Evolutionary conservation across 495 filamentous ascomycete genomes (phyloP).

Genomic region (Xylaria longipes): DNA sequence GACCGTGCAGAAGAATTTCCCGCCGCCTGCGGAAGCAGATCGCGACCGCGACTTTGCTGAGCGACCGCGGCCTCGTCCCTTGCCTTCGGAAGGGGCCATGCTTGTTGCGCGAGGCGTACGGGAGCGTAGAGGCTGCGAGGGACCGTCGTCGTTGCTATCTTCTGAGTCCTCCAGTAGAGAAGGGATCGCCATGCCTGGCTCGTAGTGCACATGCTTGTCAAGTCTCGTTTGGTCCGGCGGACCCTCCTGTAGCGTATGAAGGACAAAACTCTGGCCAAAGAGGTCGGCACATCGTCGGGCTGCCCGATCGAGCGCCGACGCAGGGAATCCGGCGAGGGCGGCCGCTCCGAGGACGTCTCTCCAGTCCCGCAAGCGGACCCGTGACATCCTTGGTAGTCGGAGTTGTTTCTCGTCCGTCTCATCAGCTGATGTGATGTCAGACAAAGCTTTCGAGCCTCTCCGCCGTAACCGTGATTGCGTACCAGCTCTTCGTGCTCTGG

Average conservation of each 20-base stretch:
- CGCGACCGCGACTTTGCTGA: not conserved
- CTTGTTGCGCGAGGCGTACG: not conserved
- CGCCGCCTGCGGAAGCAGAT: slow-evolving; percentile 9
- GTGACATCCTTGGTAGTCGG: not conserved
- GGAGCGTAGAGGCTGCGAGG: not conserved
- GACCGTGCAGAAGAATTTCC: slow-evolving; percentile 37
- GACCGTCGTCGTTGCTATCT: slow-evolving; percentile 42
- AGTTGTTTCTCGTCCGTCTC: not conserved
- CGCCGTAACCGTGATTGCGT: not conserved
- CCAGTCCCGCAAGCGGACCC: slow-evolving; percentile 72
- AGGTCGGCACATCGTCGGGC: slow-evolving; percentile 72
- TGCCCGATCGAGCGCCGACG: slow-evolving; percentile 66
- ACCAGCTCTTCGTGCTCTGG: not conserved
- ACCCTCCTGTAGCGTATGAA: slow-evolving; percentile 61
- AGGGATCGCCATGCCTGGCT: slow-evolving; percentile 39
- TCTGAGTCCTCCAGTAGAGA: slow-evolving; percentile 39
- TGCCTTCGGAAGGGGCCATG: not conserved
- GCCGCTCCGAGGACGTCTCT: slow-evolving; percentile 79
- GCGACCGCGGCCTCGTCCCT: not conserved
- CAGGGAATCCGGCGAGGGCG: slow-evolving; percentile 69
- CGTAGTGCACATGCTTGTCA: slow-evolving; percentile 37
- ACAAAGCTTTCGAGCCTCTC: not conserved
- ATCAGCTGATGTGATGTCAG: not conserved
- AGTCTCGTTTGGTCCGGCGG: slow-evolving; percentile 29
- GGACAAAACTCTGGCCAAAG: slow-evolving; percentile 69